Percentiles rank a stretch among this genome's conserved stretches.
phyloP scores from a whole-genome alignment of 2,329 filamentous ascomycete species.

The Ophiosphaerella narmari region DNA sequence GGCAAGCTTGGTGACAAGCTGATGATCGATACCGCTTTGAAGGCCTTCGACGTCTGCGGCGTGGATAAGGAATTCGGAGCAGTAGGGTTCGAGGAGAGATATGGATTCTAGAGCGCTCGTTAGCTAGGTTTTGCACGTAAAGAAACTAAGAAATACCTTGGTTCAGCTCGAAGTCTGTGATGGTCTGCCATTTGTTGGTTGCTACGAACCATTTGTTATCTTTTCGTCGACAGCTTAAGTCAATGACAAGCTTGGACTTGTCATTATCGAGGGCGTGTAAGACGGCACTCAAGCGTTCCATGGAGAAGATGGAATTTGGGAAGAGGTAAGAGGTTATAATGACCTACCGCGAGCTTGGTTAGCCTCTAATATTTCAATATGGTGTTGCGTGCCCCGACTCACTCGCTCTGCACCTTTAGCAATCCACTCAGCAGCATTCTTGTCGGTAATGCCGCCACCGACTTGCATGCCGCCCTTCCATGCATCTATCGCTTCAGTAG shows the following conservation, averaged over 20 bases:
- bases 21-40: conserved; percentile 87
- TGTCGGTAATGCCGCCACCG: conserved; percentile 88
- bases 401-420: conserved; percentile 88
- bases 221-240: conserved; percentile 84
- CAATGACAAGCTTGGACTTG: conserved; percentile 84
- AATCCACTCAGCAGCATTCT: conserved; percentile 86
- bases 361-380: neutral
- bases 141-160: conserved; percentile 61
- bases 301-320: conserved; percentile 79
- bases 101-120: conserved; percentile 68
- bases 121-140: neutral
- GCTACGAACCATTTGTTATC: conserved; percentile 89
- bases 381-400: conserved; percentile 31
- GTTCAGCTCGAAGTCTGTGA: conserved; percentile 94
- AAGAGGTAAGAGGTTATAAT: conserved; percentile 98
- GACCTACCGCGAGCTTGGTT: conserved; percentile 64
- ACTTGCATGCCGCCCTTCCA: conserved; percentile 87
- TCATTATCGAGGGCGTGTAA: conserved; percentile 74
- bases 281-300: conserved; percentile 74
- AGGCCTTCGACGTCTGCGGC: conserved; percentile 96
- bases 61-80: conserved; percentile 95
- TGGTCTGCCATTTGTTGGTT: conserved; percentile 98
- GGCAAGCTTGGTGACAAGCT: conserved; percentile 75
- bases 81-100: conserved; percentile 80
- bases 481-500: conserved; percentile 72